These are phyloP conservation scores for Blastobotrys ciferrii DNA, from an alignment of 1,139 yeast genomes.

Conservation along the genomic window DNA sequence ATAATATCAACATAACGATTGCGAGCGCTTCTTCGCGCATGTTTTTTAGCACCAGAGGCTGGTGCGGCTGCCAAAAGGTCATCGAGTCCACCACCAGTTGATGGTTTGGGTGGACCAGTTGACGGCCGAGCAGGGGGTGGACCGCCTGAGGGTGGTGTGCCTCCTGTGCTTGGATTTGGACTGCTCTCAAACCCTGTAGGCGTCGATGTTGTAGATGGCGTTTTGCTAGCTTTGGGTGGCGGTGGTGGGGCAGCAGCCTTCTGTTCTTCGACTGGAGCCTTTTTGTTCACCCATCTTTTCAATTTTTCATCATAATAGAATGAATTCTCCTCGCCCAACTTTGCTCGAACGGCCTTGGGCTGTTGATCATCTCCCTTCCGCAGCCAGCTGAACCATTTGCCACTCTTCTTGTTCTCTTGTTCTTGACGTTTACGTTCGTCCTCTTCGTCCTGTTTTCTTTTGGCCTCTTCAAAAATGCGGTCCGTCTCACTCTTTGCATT, in stretches of 20 bases:
- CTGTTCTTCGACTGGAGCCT: constrained; percentile 69
- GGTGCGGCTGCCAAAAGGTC: constrained; percentile 51
- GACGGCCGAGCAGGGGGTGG: constrained; percentile 23
- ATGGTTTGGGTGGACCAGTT: constrained; percentile 20
- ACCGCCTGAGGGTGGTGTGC: no score
- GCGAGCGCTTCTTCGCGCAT: constrained; percentile 63
- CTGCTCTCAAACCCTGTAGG: constrained; percentile 19
- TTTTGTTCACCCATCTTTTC: constrained; percentile 82
- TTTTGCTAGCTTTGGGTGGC: constrained; percentile 57
- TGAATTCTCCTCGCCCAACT: constrained; percentile 74
- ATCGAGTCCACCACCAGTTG: constrained; percentile 55
- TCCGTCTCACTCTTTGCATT: constrained; percentile 24
- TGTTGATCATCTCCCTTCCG: constrained; percentile 54
- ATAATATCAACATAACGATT: constrained; percentile 78
- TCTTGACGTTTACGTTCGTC: constrained; percentile 21
- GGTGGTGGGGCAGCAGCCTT: constrained; percentile 66
- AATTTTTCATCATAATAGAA: constrained; percentile 81
- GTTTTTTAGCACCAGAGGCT: constrained; percentile 45
- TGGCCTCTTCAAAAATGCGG: constrained; percentile 17
- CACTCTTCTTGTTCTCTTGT: constrained; percentile 22
- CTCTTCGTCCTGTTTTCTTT: constrained; percentile 19
- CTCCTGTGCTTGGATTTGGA: constrained; percentile 28
- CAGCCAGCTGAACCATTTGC: constrained; percentile 24
- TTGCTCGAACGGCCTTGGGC: constrained; percentile 77
- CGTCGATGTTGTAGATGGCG: constrained; percentile 26